Evolutionary conservation across 257 asterid species (phyloP), one percentile per base, ranked within the genome.

Genomic region (Solanum lycopersicoides): DNA sequence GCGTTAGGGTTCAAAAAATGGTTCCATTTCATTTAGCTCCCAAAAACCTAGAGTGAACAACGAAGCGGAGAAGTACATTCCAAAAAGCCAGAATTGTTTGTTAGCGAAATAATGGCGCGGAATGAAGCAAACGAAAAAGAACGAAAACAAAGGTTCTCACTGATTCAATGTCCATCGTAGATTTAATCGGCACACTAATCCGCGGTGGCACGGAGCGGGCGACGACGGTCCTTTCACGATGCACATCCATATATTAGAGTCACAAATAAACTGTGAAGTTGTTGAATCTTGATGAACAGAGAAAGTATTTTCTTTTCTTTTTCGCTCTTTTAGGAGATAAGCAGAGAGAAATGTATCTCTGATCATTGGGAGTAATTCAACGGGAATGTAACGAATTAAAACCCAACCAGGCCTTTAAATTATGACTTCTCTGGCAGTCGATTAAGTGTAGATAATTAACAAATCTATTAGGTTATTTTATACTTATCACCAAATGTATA

Each of bases 11-110:
- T n/a, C n/a, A n/a, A n/a, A n/a, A n/a, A n/a, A n/a, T n/a, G n/a
- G n/a, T n/a, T n/a, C n/a, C n/a, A n/a, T n/a, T n/a, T n/a, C n/a
- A n/a, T n/a, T 73, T 37, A 92, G 92, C 95, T 92, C 93, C 92
- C n/a, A n/a, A 86, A n/a, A 90, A 91, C 99, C 95, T 89, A n/a
- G n/a, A 89, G 86, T 86, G 83, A 72, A 88, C 90, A 94, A n/a
- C n/a, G n/a, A n/a, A n/a, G n/a, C n/a, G n/a, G n/a, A n/a, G n/a
- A n/a, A n/a, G n/a, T n/a, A n/a, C n/a, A n/a, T n/a, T n/a, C n/a
- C n/a, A n/a, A n/a, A n/a, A n/a, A n/a, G n/a, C n/a, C n/a, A n/a
- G n/a, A n/a, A n/a, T n/a, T n/a, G n/a, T n/a, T n/a, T n/a, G n/a
- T n/a, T n/a, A n/a, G n/a, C 91, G 97, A 90, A 35, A 69, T 35